A percentile compares a stretch with the other conserved stretches of the same genome.
Conservation (phyloP, 176 grass and related monocot species). For the Chloris gayana region DNA sequence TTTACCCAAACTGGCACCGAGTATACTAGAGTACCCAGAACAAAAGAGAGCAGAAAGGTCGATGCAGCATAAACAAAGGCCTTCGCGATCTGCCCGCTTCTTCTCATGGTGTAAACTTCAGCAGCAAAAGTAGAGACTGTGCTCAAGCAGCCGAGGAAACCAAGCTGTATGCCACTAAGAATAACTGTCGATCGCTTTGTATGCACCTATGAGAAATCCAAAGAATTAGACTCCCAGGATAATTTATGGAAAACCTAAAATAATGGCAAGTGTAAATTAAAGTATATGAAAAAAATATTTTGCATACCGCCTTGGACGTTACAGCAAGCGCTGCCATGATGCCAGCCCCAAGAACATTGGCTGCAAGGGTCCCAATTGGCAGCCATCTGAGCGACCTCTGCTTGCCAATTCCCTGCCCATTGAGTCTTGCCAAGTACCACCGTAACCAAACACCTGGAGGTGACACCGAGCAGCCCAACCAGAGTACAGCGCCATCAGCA, state of each 20-base stretch:
- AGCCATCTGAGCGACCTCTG: constrained; percentile 71
- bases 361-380: constrained; percentile 79
- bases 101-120: constrained; percentile 88
- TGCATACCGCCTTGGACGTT: constrained; percentile 68
- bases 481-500: constrained; percentile 56
- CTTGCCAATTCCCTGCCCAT: constrained; percentile 75
- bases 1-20: constrained; percentile 79
- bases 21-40: constrained; percentile 78
- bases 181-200: constrained; percentile 51
- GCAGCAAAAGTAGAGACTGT: constrained; percentile 95
- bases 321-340: constrained; percentile 74
- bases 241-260: background rate
- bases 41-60: constrained; percentile 74
- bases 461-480: constrained; percentile 76
- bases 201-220: constrained; percentile 60
- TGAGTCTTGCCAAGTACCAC: constrained; percentile 87
- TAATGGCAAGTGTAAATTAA: background rate
- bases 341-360: constrained; percentile 82
- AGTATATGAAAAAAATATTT: constrained; percentile 6
- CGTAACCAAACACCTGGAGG: constrained; percentile 88
- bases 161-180: constrained; percentile 75
- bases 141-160: constrained; percentile 90
- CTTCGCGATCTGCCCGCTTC: constrained; percentile 67
- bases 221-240: background rate
- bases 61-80: constrained; percentile 66